Conservation (phyloP, 2,329 filamentous ascomycete genomes). For the Graphilbum ipis-grandicollis region DNA sequence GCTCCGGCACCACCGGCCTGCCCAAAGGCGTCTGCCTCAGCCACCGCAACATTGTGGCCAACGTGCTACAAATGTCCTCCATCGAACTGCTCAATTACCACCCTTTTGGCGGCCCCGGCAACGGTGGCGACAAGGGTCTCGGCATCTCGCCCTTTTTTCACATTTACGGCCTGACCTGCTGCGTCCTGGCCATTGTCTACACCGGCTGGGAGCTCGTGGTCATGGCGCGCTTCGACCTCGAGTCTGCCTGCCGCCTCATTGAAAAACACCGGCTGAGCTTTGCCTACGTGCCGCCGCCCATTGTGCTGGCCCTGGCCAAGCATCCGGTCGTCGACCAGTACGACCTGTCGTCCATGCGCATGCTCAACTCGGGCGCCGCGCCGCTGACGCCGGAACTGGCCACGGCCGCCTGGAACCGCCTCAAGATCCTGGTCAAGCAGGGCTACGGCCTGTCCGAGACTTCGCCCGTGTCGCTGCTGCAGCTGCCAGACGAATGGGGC, state of each 20-base stretch:
- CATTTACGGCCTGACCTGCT: constrained; percentile 65
- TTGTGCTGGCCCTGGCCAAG: constrained; percentile 67
- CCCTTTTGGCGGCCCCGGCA: constrained; percentile 39
- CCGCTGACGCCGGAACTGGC: constrained; percentile 70
- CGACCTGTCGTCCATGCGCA: constrained; percentile 60
- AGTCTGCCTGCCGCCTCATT: constrained; percentile 59
- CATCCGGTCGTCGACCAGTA: constrained; percentile 64
- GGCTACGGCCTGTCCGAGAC: constrained; percentile 86
- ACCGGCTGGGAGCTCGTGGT: constrained; percentile 50
- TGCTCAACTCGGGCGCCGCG: constrained; percentile 77
- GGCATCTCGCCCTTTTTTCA: constrained; percentile 82
- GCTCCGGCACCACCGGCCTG: constrained; percentile 74
- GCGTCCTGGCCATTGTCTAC: constrained; percentile 52
- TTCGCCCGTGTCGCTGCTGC: constrained; percentile 59
- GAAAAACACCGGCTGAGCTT: constrained; percentile 63
- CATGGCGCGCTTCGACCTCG: constrained; percentile 67
- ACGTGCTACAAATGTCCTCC: constrained; percentile 38
- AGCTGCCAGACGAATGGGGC: constrained; percentile 60
- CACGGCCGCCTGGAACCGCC: constrained; percentile 53
- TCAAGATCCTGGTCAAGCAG: constrained; percentile 73
- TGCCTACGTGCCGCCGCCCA: constrained; percentile 67
- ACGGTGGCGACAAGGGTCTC: constrained; percentile 53
- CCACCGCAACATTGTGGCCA: constrained; percentile 68
- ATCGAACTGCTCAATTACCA: constrained; percentile 38
- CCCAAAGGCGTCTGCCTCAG: constrained; percentile 85